Evolutionary conservation across 1,139 yeast genomes (phyloP), one percentile per base, ranked within the genome.

Genomic region (Scheffersomyces illinoinensis): DNA sequence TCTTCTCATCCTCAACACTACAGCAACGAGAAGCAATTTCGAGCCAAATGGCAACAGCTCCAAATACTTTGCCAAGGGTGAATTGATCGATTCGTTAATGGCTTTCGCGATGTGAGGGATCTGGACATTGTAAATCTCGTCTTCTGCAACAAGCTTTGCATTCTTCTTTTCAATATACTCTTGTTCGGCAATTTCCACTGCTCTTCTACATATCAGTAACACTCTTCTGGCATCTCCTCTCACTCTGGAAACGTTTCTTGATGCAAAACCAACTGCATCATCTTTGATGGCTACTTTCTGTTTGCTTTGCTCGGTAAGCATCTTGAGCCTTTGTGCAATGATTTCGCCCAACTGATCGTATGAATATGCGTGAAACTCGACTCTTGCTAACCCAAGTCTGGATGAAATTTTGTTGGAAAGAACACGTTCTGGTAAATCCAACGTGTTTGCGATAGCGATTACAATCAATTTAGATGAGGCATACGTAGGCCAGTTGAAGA

Each of bases 191-290:
- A 93, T 79, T 70, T 93, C 98, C 7, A 93, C 91, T 0, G 98
- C 98, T 60, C 98, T 78, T 53, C 96, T 83, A 69, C 97, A 91
- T 18, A 95, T 91, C 60, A 91, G 91, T 58, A 96, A 77, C 0
- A 97, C 98, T 63, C 98, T 81, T 67, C 99, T 82, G 1, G 98
- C 99, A 77, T 95, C 99, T 59, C 99, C 99, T 72, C 96, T 90
- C 4, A 95, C 98, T 75, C 96, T 88, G 7, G 98, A 97, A 52
- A 95, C 96, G 72, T 93, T 93, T 72, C 98, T 84, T 0, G 98
- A 87, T 0, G 98, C 98, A 78, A 90, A 93, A 60, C 89, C 95
- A 61, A 93, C 85, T 0, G 99, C 98, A 70, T 91, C 97, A 24
- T 81, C 77, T 48, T 86, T 85, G 56, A 93, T 81, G 12, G 71